Conservation (phyloP, 2,329 filamentous ascomycete species). For the Ceratocystis ficicola region DNA sequence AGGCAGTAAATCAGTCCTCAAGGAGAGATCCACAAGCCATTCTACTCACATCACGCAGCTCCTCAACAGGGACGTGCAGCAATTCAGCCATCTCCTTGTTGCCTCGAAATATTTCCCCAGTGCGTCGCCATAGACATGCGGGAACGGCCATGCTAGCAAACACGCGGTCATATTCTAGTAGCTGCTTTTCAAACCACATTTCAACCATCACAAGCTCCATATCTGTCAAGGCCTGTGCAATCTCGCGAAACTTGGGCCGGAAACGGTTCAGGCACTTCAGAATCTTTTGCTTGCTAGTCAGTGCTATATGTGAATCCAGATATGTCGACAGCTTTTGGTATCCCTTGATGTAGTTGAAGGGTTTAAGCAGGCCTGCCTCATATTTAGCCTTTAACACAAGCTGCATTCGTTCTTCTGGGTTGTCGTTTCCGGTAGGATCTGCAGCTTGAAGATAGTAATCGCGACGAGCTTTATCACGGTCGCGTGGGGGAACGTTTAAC, state of each 20-base stretch:
- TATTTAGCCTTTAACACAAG: slow-evolving; percentile 91
- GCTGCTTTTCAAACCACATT: slow-evolving; percentile 95
- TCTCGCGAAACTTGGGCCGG: slow-evolving; percentile 87
- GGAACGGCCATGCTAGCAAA: slow-evolving; percentile 99
- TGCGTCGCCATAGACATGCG: slow-evolving; percentile 91
- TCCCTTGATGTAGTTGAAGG: slow-evolving; percentile 97
- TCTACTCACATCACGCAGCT: slow-evolving; percentile 68
- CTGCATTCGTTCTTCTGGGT: slow-evolving; percentile 89
- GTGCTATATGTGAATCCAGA: slow-evolving; percentile 78
- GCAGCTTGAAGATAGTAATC: slow-evolving; percentile 97
- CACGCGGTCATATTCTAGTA: slow-evolving; percentile 97
- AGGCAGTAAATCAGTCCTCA: background rate
- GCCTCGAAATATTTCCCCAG: slow-evolving; percentile 90
- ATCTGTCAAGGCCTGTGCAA: slow-evolving; percentile 83
- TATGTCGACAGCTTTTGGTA: slow-evolving; percentile 83
- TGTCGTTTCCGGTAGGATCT: slow-evolving; percentile 60
- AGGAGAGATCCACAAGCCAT: background rate
- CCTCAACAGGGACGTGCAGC: slow-evolving; percentile 83
- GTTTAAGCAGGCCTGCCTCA: slow-evolving; percentile 84
- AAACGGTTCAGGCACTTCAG: slow-evolving; percentile 84
- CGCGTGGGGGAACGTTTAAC: slow-evolving; percentile 24
- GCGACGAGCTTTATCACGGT: slow-evolving; percentile 54
- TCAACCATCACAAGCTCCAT: slow-evolving; percentile 90
- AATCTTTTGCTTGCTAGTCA: slow-evolving; percentile 78
- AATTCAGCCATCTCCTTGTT: slow-evolving; percentile 99